Base-by-base conservation (phyloP, 805 yeast genomes). In the Tetrapisispora nanseiensis region DNA sequence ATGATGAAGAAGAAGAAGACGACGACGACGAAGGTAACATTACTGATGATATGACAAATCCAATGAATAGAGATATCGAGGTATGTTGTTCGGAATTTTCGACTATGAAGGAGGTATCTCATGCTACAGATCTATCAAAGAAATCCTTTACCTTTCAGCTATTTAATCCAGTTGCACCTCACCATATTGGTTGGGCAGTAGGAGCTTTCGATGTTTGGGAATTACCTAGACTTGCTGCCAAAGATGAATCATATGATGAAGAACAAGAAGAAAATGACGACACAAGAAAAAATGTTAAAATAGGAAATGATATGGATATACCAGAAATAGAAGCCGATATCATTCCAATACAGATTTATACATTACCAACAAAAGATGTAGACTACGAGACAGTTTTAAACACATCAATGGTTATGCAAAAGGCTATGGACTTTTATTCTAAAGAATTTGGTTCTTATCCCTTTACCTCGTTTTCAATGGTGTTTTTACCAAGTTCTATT, bases 391-490 rank as follows among this genome's bases (percentile, higher is more conserved):
- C 34, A 62, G 74, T 57, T 80, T 80, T 11, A 51, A 89, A 89
- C 54, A 76, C 95, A 0, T 82, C 95, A 26, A 67, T 84, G 8
- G 82, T 87, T 37, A 67, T 89, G 6, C 78, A 78, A 50, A 78
- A 75, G 52, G 95, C 95, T 0, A 69, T 92, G 54, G 95, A 87
- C 46, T 87, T 73, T 55, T 86, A 78, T 52, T 78, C 86, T 40
- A 79, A 82, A 49, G 95, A 89, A 51, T 92, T 82, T 60, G 96
- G 97, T 5, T 84, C 97, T 0, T 94, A 78, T 49, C 97, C 98
- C 0, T 90, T 86, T 55, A 76, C 86, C 15, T 78, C 92, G 20
- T 87, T 82, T 54, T 75, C 87, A 0, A 54, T 92, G 30, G 78
- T 82, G 2, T 86, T 90, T 59, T 79, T 90, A 5, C 71, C 76